Base-by-base conservation (phyloP, 257 asterid species). In the Rhazya stricta region DNA sequence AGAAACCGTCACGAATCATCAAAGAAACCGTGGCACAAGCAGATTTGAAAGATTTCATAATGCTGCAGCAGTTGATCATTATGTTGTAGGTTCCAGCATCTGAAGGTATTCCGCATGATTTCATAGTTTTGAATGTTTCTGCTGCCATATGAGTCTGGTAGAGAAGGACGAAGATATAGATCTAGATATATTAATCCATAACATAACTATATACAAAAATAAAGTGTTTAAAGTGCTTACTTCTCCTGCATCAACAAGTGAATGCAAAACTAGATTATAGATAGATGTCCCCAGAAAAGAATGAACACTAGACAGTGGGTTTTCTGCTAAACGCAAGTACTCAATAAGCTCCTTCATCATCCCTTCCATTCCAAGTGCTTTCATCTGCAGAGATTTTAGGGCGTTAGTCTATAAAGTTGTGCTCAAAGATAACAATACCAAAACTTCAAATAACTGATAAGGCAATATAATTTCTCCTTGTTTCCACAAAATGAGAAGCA, bases 341-440 rank as follows among this genome's bases (percentile, higher is more conserved):
- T 80, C 85, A 76, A 85, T 66, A 86, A 91, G 83, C 82, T 90
- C 91, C 74, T 76, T 80, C 71, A 79, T 76, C 92, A 90, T 84
- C 77, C 96, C 96, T 84, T 90, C 97, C 78, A 83, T 75, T 75
- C 97, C 97, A 80, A 91, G 86, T 74, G 96, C 94, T 82, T 78
- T 85, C 82, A 94, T 81, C 98, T 93, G 88, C 80, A 79, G 74
- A 79, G 79, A 80, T 77, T 71, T 79, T 37, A 65, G 48, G 43
- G 70, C 62, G 25, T 42, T n/a, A 74, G 41, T 62, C 46, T 73
- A 50, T 12, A 5, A 73, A 75, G 68, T 69, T 41, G 41, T 48
- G 50, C 39, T 27, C 23, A 46, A 58, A 34, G 61, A 16, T 34
- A 66, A 66, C 43, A 54, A 23, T 43, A 45, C 25, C 8, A 62